Conservation (phyloP, 306 rosid species). For the Cucurbita maxima region DNA sequence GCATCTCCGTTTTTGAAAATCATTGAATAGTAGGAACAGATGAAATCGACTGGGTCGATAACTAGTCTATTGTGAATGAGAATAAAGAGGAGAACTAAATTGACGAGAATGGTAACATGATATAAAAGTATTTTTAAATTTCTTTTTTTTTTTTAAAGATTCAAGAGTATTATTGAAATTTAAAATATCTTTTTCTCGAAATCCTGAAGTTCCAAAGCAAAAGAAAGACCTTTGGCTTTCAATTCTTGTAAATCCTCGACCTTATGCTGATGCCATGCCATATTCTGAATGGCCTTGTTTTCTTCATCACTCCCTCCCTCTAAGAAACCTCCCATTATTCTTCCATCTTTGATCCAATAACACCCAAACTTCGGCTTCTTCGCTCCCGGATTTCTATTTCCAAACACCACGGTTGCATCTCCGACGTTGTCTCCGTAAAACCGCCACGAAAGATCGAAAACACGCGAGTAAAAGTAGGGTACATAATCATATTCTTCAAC, state of each 20-base stretch:
- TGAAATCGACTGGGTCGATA: no score
- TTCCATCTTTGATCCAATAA: constrained; percentile 24
- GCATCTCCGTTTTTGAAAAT: no score
- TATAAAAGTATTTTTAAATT: no score
- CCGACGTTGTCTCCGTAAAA: constrained; percentile 35
- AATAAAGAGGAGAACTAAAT: no score
- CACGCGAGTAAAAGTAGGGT: constrained; percentile 25
- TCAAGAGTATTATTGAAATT: no score
- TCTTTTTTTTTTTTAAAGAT: no score
- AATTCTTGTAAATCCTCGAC: constrained; percentile 7
- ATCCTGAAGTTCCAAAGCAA: constrained; percentile 4
- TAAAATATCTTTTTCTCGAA: no score
- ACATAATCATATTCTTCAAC: constrained; percentile 20
- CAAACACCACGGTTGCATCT: constrained; percentile 17
- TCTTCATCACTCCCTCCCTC: constrained; percentile 35
- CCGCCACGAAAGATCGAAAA: constrained; percentile 28
- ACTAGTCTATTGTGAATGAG: no score
- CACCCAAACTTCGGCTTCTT: constrained; percentile 27
- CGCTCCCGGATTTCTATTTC: constrained; percentile 4
- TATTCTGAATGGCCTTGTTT: constrained; percentile 18
- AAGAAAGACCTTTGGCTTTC: constrained; percentile 15
- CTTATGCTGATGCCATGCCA: constrained; percentile 20
- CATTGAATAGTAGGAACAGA: no score
- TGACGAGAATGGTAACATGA: no score
- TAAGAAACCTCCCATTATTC: constrained; percentile 26